A percentile compares a stretch with the other conserved stretches of the same genome.
Evolutionary conservation across 2,329 filamentous ascomycete species (phyloP).

Genomic region (Aureobasidium sp.): DNA sequence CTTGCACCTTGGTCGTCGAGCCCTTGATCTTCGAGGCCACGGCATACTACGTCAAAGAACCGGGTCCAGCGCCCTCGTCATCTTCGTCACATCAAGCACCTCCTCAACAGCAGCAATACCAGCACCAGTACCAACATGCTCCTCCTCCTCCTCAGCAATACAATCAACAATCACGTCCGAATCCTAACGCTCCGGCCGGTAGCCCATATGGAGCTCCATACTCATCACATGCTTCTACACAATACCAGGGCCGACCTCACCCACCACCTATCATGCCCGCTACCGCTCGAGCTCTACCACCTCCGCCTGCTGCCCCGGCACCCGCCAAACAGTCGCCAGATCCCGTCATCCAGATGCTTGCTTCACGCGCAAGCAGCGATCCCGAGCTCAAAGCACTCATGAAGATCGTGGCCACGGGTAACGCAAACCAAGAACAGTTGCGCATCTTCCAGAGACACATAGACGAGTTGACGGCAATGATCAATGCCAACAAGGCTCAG

Average conservation of each 20-base stretch:
- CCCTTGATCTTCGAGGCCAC: slow-evolving; percentile 83
- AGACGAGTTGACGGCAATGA: slow-evolving; percentile 73
- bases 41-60: slow-evolving; percentile 76
- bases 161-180: slow-evolving; percentile 24
- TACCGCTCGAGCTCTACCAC: slow-evolving; percentile 25
- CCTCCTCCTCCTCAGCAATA: slow-evolving; percentile 10
- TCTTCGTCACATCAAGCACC: slow-evolving; percentile 13
- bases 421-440: slow-evolving; percentile 75
- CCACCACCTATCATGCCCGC: slow-evolving; percentile 31
- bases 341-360: slow-evolving; percentile 83
- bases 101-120: slow-evolving; percentile 16
- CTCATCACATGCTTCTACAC: neutral
- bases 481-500: slow-evolving; percentile 44
- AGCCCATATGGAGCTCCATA: slow-evolving; percentile 17
- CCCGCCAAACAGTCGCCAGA: slow-evolving; percentile 52
- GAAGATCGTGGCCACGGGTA: slow-evolving; percentile 83
- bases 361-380: slow-evolving; percentile 78
- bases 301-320: slow-evolving; percentile 24
- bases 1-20: slow-evolving; percentile 79
- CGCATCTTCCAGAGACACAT: slow-evolving; percentile 84
- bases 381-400: slow-evolving; percentile 79
- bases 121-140: slow-evolving; percentile 8
- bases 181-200: slow-evolving; percentile 30
- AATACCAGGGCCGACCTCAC: slow-evolving; percentile 11
- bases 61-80: slow-evolving; percentile 29